A percentile compares a stretch with the other conserved stretches of the same genome.
Evolutionary conservation across 352 stramenopile genomes (phyloP).

Genomic region (Phytophthora multivora): DNA sequence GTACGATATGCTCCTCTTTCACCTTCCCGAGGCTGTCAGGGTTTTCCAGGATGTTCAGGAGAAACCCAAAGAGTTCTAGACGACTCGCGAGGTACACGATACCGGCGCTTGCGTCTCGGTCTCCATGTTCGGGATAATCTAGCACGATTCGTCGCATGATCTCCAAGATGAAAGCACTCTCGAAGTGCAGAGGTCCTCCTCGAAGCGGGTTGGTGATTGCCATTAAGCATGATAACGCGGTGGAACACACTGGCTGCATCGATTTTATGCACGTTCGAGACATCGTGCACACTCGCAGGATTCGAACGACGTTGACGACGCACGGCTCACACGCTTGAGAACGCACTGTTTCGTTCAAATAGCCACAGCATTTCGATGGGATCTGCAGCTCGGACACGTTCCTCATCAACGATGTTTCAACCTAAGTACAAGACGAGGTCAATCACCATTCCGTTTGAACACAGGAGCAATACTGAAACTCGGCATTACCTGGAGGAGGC

Average conservation of each 20-base stretch:
- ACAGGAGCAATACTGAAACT: background rate
- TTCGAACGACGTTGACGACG: slow-evolving; percentile 64
- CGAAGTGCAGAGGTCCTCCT: slow-evolving; percentile 62
- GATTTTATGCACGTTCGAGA: slow-evolving; percentile 59
- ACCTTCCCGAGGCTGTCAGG: slow-evolving; percentile 56
- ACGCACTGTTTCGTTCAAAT: slow-evolving; percentile 72
- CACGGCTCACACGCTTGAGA: slow-evolving; percentile 65
- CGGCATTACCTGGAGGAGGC: slow-evolving; percentile 61
- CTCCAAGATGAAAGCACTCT: slow-evolving; percentile 70
- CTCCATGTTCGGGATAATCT: slow-evolving; percentile 73
- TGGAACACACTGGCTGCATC: slow-evolving; percentile 63
- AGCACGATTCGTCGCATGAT: slow-evolving; percentile 75
- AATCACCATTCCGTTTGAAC: background rate
- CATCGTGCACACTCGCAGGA: slow-evolving; percentile 68
- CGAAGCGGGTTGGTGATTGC: slow-evolving; percentile 49
- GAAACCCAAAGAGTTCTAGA: slow-evolving; percentile 70
- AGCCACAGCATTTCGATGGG: slow-evolving; percentile 63
- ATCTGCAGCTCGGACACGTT: slow-evolving; percentile 61
- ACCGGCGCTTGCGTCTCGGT: slow-evolving; percentile 55
- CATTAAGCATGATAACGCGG: slow-evolving; percentile 63
- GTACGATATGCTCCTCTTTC: slow-evolving; percentile 62
- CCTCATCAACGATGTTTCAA: slow-evolving; percentile 68
- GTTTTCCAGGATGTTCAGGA: slow-evolving; percentile 81
- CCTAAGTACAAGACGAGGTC: slow-evolving; percentile 29
- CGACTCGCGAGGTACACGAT: slow-evolving; percentile 79